Evolutionary conservation across 805 yeast species (phyloP).

Genomic region (Starmerella potacharoeniae): DNA sequence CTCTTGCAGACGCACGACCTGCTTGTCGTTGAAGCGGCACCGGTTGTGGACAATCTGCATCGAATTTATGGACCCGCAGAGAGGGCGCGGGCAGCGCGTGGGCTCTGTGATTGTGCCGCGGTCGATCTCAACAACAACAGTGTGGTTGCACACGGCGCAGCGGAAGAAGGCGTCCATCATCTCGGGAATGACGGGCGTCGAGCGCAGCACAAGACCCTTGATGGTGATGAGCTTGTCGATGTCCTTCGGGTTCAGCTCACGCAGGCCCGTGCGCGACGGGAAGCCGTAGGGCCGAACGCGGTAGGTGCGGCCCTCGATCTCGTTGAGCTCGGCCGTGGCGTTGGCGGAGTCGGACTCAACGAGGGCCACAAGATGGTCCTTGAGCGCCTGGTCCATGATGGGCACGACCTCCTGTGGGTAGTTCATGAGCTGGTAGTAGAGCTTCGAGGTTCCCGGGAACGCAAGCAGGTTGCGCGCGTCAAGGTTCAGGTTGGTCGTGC

Average conservation of each 20-base stretch:
- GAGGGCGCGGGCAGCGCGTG: constrained; percentile 77
- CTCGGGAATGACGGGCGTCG: constrained; percentile 89
- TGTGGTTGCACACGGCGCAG: constrained; percentile 90
- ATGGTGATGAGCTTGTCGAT: constrained; percentile 85
- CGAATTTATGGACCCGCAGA: constrained; percentile 70
- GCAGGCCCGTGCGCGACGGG: constrained; percentile 61
- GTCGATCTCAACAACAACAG: constrained; percentile 82
- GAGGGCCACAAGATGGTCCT: constrained; percentile 63
- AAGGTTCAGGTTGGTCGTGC: constrained; percentile 69
- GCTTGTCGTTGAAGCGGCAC: constrained; percentile 88
- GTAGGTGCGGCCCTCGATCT: constrained; percentile 69
- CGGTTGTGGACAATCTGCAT: constrained; percentile 89
- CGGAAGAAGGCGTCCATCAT: constrained; percentile 95
- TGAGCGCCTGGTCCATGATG: constrained; percentile 91
- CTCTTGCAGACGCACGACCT: constrained; percentile 86
- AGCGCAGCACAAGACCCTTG: constrained; percentile 79
- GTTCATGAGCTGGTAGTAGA: constrained; percentile 75
- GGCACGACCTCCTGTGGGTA: constrained; percentile 97
- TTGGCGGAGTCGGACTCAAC: constrained; percentile 26
- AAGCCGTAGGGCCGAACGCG: constrained; percentile 85
- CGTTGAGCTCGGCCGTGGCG: constrained; percentile 37
- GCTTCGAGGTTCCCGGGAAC: constrained; percentile 60
- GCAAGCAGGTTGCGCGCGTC: constrained; percentile 73
- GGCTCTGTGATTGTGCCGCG: constrained; percentile 94
- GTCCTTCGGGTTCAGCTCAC: constrained; percentile 87